Evolutionary conservation across 352 stramenopile species (phyloP), one percentile per base, ranked within the genome.

Genomic region (Phytophthora sansomeana): DNA sequence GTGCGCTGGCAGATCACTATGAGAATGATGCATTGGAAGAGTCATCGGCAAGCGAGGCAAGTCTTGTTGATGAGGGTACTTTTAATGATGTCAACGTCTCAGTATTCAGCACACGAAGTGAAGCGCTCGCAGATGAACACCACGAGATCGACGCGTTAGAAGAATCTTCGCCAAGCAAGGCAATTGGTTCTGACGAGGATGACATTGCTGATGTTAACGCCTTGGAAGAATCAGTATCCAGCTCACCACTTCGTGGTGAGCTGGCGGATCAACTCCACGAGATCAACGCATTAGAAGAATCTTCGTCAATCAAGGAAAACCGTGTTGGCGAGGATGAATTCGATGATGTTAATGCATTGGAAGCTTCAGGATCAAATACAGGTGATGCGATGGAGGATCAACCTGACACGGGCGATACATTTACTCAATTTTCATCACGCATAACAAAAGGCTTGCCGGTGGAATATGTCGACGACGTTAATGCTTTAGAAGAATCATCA

Each of bases 391-490:
- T 49, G 4, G 33, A 16, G 8, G 28, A 33, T 35, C 21, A 57
- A 44, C 10, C 8, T 24, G 17, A 52, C 16, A 5, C 44, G 11
- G 33, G 11, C 33, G 7, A 47, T 32, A 11, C 2, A 17, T 28
- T 54, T 5, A 41, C 60, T 26, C 19, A 44, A 46, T 62, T 30
- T 28, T 53, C 29, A 28, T 29, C 29, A 51, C 54, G 41, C 43
- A 11, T 26, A 5, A 13, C 13, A 7, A 50, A 14, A 14, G 44
- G 44, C 21, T 35, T 16, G 30, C 14, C 30, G 4, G 44, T 35
- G 26, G 26, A 32, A 28, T 17, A 29, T 10, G 10, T 44, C 38
- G 43, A 48, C 4, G 29, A 28, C 6, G 19, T 29, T n/a, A 28
- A 32, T 17, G n/a, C 3, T 41, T 16, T 24, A 42, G 29, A 59